Percentiles rank a stretch among this genome's conserved stretches.
phyloP scores from a whole-genome alignment of 2,329 filamentous ascomycete genomes.

The Hymenotorrendiella dingleyae region DNA sequence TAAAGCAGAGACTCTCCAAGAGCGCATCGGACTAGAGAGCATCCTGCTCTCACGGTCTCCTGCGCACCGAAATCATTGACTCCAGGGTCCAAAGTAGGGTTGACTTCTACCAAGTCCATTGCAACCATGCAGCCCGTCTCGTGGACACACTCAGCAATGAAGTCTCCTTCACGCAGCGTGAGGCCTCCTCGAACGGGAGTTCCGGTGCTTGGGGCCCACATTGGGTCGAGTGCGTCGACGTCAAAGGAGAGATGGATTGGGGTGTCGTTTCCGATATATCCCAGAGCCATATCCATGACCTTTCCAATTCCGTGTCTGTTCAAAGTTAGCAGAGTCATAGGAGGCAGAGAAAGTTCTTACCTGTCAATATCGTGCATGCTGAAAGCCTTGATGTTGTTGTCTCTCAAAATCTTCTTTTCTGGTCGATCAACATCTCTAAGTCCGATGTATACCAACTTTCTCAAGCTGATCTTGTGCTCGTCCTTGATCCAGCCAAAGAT shows the following conservation, averaged over 20 bases:
- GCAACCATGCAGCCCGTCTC: conserved; percentile 72
- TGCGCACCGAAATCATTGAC: conserved; percentile 55
- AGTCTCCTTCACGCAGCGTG: conserved; percentile 92
- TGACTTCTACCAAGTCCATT: conserved; percentile 79
- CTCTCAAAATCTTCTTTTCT: conserved; percentile 86
- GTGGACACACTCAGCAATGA: conserved; percentile 85
- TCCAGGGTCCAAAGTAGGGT: conserved; percentile 61
- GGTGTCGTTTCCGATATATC: conserved; percentile 87
- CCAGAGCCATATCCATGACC: conserved; percentile 97
- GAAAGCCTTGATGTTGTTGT: conserved; percentile 90
- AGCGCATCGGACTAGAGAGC: conserved; percentile 85
- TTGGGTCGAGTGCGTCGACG: conserved; percentile 90
- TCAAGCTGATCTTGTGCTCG: conserved; percentile 61
- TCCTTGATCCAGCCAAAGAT: conserved; percentile 86
- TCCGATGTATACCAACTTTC: conserved; percentile 95
- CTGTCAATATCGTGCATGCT: conserved; percentile 97
- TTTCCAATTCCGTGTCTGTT: conserved; percentile 84
- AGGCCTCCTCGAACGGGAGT: conserved; percentile 90
- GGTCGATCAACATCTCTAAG: conserved; percentile 86
- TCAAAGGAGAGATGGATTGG: conserved; percentile 97
- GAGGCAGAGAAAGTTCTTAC: conserved; percentile 39
- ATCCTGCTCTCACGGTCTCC: conserved; percentile 86
- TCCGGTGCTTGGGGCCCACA: conserved; percentile 93
- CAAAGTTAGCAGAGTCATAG: conserved; percentile 4
- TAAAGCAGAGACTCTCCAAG: conserved; percentile 86